Evolutionary conservation across 1,139 yeast species (phyloP).

Genomic region (Suhomyces taliae): DNA sequence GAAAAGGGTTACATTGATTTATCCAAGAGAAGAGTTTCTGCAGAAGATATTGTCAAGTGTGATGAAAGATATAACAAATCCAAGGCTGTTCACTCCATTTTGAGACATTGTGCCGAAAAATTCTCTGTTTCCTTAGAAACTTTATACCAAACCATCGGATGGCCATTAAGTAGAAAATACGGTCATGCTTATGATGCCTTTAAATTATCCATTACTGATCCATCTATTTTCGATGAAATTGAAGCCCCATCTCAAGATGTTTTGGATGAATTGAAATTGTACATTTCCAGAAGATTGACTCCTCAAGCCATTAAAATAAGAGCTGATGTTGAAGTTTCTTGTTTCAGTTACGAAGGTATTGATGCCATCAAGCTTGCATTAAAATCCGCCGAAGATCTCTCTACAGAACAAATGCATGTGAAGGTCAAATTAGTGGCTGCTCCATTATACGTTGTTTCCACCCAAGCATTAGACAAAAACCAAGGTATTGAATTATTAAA

Average conservation of each 20-base stretch:
- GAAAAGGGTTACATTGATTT: conserved; percentile 98
- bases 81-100: conserved; percentile 94
- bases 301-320: conserved; percentile 98
- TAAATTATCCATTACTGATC: conserved; percentile 92
- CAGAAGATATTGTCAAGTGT: conserved; percentile 96
- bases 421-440: conserved; percentile 97
- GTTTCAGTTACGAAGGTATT: conserved; percentile 96
- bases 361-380: conserved; percentile 94
- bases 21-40: conserved; percentile 96
- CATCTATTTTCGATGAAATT: conserved; percentile 79
- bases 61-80: conserved; percentile 97
- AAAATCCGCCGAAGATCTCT: conserved; percentile 78
- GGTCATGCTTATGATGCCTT: conserved; percentile 99
- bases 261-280: conserved; percentile 76
- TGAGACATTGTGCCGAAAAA: conserved; percentile 98
- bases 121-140: conserved; percentile 84
- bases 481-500: conserved; percentile 80
- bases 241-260: conserved; percentile 71
- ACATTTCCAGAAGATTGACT: conserved; percentile 90
- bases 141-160: conserved; percentile 84
- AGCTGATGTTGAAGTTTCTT: conserved; percentile 96
- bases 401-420: conserved; percentile 82
- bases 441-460: conserved; percentile 90
- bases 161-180: conserved; percentile 95
- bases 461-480: conserved; percentile 88